phyloP scores from a whole-genome alignment of 768 basidiomycete species.

The Auriculariales sp. region DNA sequence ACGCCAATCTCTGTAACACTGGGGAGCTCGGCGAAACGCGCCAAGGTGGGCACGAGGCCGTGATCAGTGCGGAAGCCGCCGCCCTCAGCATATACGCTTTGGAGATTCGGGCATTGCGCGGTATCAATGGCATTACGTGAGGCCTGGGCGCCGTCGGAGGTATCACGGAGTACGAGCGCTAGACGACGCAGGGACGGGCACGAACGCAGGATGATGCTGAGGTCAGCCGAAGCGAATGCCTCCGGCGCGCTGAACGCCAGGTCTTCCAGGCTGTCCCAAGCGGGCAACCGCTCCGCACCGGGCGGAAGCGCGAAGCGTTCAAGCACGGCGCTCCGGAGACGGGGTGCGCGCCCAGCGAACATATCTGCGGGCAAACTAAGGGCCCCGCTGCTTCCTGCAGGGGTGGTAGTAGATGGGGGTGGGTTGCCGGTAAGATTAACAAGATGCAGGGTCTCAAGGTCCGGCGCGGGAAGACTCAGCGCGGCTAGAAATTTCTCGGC shows the following conservation, averaged over 20 bases:
- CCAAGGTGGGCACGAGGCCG: not conserved
- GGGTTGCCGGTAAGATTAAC: not conserved
- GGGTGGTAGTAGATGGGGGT: no score
- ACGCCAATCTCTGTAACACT: not conserved
- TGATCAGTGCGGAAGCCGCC: not conserved
- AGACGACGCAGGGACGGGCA: not conserved
- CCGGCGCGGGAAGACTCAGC: not conserved
- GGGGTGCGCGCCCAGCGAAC: not conserved
- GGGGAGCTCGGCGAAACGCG: not conserved
- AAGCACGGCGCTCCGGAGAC: not conserved
- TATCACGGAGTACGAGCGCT: not conserved
- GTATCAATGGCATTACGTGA: not conserved
- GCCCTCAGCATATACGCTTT: not conserved
- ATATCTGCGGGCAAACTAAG: not conserved
- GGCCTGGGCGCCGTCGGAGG: not conserved
- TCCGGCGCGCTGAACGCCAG: not conserved
- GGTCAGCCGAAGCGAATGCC: not conserved
- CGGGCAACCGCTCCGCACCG: not conserved
- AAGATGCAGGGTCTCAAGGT: not conserved
- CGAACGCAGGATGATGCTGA: not conserved
- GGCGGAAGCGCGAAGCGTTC: not conserved
- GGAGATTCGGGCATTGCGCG: not conserved
- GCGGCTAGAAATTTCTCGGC: not conserved
- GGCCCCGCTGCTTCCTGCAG: not conserved
- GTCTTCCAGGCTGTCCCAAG: not conserved